Evolutionary conservation across 805 yeast genomes (phyloP).

Genomic region (Torulaspora quercuum): DNA sequence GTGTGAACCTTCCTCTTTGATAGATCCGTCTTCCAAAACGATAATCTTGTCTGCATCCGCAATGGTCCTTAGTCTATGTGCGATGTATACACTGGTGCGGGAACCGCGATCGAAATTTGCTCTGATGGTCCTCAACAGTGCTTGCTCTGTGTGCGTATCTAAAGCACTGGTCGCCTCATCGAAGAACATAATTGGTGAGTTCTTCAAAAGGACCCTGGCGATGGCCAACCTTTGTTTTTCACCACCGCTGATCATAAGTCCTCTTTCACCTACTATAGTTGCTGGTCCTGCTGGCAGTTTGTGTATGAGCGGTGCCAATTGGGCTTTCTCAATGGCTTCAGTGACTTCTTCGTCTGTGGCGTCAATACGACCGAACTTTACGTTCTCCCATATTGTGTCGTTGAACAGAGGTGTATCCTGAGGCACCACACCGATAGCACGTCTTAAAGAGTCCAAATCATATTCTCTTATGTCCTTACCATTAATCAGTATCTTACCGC

Average conservation of each 20-base stretch:
- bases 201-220: slow-evolving; percentile 81
- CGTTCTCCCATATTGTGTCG: slow-evolving; percentile 82
- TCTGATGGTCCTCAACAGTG: slow-evolving; percentile 70
- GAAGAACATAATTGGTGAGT: slow-evolving; percentile 85
- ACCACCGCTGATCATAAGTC: slow-evolving; percentile 99
- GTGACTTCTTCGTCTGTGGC: slow-evolving; percentile 72
- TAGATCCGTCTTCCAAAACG: slow-evolving; percentile 73
- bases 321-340: slow-evolving; percentile 63
- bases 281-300: slow-evolving; percentile 80
- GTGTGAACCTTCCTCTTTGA: slow-evolving; percentile 88
- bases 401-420: slow-evolving; percentile 96
- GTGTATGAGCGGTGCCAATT: slow-evolving; percentile 56
- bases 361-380: slow-evolving; percentile 74
- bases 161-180: slow-evolving; percentile 97
- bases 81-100: slow-evolving; percentile 84
- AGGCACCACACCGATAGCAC: slow-evolving; percentile 85
- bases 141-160: slow-evolving; percentile 94
- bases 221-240: slow-evolving; percentile 95
- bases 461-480: slow-evolving; percentile 82
- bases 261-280: slow-evolving; percentile 93
- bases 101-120: slow-evolving; percentile 53
- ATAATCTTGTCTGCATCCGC: slow-evolving; percentile 93
- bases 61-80: slow-evolving; percentile 88
- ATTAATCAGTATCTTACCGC: slow-evolving; percentile 78
- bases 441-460: slow-evolving; percentile 70